Evolutionary conservation across 2,329 filamentous ascomycete genomes (phyloP).

Genomic region (Aspergillus thermomutatus): DNA sequence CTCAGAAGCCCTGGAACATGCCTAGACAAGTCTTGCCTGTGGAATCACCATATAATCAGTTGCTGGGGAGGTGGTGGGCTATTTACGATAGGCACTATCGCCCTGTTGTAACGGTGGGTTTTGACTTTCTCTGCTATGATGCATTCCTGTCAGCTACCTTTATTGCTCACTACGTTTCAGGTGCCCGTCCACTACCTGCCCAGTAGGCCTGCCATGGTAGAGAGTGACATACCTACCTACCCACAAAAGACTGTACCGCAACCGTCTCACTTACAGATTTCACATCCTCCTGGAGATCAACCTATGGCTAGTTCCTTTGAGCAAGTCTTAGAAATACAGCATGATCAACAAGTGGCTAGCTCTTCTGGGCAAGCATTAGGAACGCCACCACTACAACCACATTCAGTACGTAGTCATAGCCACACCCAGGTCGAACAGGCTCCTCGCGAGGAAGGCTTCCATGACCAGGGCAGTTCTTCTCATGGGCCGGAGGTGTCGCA

Average conservation of each 20-base stretch:
- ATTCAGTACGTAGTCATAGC: background rate
- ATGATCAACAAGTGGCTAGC: background rate
- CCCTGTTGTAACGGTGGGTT: slow-evolving; percentile 21
- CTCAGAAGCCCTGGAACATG: slow-evolving; percentile 81
- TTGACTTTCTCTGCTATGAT: background rate
- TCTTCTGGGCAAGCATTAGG: background rate
- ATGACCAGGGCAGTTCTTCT: background rate
- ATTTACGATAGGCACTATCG: slow-evolving; percentile 87
- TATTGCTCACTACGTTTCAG: background rate
- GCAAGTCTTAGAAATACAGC: background rate
- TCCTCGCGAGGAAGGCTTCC: background rate
- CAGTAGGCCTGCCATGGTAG: background rate
- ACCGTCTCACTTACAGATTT: background rate
- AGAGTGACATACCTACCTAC: background rate
- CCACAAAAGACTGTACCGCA: background rate
- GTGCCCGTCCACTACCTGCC: background rate
- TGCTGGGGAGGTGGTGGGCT: slow-evolving; percentile 87
- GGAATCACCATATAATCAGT: slow-evolving; percentile 66
- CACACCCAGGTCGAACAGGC: background rate
- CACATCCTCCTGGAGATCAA: background rate
- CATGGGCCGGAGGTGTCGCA: background rate
- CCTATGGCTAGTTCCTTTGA: background rate
- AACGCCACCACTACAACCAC: background rate
- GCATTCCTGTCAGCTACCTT: background rate
- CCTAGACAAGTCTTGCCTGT: slow-evolving; percentile 39